Conservation (phyloP, 805 yeast species). For the Metschnikowia amazonensis region DNA sequence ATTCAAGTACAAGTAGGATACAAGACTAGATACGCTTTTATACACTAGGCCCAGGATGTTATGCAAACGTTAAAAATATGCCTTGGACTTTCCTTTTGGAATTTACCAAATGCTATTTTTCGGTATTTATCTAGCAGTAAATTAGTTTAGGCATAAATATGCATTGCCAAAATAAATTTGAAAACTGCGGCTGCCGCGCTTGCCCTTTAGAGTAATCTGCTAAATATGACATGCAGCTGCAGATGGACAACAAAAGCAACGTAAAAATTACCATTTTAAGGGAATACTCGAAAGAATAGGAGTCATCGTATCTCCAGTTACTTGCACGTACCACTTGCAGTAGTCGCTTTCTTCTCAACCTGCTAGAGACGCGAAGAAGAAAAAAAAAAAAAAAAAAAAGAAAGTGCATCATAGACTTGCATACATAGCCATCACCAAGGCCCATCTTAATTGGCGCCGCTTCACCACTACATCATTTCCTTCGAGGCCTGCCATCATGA, state of each 20-base stretch:
- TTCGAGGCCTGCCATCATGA: not conserved
- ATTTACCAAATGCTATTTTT: no score
- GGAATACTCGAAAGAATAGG: no score
- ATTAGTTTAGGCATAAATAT: not conserved
- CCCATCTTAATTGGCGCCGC: not conserved
- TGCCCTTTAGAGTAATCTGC: no score
- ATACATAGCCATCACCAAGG: conserved; percentile 1
- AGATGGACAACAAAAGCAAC: no score
- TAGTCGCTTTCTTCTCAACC: not conserved
- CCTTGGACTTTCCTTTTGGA: no score
- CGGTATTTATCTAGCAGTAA: no score
- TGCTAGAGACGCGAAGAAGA: not conserved
- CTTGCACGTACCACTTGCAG: not conserved
- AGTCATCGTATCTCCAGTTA: not conserved
- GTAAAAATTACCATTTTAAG: no score
- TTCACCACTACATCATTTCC: not conserved
- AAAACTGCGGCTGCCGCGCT: not conserved
- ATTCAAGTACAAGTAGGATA: no score
- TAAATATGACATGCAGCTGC: no score
- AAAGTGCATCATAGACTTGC: not conserved
- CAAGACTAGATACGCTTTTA: no score
- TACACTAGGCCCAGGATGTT: no score
- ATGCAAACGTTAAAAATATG: no score
- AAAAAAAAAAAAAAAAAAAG: not conserved
- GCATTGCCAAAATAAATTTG: not conserved